Base-by-base conservation (phyloP, 306 rosid genomes). In the Begonia loranthoides region DNA sequence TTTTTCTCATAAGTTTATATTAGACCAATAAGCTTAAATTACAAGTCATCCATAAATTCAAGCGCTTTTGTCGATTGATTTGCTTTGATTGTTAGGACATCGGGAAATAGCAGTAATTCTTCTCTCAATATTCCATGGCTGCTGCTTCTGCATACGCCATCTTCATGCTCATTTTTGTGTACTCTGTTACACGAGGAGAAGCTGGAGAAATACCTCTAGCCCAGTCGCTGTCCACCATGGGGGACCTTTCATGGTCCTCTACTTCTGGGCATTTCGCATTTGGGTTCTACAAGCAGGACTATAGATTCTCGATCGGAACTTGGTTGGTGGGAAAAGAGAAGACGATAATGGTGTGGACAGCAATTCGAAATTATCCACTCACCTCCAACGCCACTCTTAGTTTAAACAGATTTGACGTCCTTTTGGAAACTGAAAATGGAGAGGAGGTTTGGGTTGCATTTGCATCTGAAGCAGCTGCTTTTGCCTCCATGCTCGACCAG, bases 261-360 rank as follows among this genome's bases (percentile, higher is more conserved):
- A 6, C 57, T 60, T 60, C 65, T 60, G 51, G 57, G 10, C 22
- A 6, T 2, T 60, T 60, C 3, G 57, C 65, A 38, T 60, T 51
- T 43, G 65, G 65, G 10, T 60, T 60, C 65, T 61, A 51, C 16
- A 47, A 13, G 52, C 51, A 60, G 50, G 51, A 54, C 11, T 24
- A 8, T 10, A 51, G 51, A 43, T 60, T 60, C 3, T 28, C 45
- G 40, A 50, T 60, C 45, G 65, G 65, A 47, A 47, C 59, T 11
- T 54, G 44, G 65, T 5, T 67, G 44, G 44, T 16, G 12, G 17
- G 13, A 28, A 5, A 53, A 13, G 10, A 49, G 39, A 10, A 12
- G 41, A 9, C 15, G 5, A 15, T 12, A 12, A 46, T 46, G 0
- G 58, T 67, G 10, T 67, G 72, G 72, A 67, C 72, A 8, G 61